Evolutionary conservation across 2,329 filamentous ascomycete species (phyloP), one percentile per base, ranked within the genome.

Genomic region (Pseudonectria foliicola): DNA sequence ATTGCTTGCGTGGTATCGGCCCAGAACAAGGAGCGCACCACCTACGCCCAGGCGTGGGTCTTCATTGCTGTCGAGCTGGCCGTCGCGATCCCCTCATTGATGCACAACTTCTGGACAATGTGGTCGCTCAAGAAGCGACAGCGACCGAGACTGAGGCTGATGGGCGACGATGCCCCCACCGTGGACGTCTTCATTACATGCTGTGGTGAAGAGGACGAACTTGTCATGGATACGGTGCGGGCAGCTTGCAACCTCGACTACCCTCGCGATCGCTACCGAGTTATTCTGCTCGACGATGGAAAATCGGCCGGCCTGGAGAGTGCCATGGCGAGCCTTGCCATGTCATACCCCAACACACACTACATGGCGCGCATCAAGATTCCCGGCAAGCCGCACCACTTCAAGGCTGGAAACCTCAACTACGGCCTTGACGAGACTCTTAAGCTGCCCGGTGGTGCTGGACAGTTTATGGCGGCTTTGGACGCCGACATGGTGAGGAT

Each of bases 321-420:
- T 3, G 57, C 57, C 2, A 49, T 71, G 15, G 47, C 57, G 4
- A 53, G 59, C 23, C 43, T 70, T 14, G 56, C 55, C 29, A 42
- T 54, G 21, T 57, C 55, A 7, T 70, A 64, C 36, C 62, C 63
- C 11, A 74, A 77, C 38, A 51, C 75, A 7, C 65, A 62, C 43
- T 77, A 77, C 54, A 64, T 70, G 49, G 64, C 71, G 2, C 68
- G 72, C 12, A 57, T 62, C 25, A 71, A 71, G 56, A 58, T 61
- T 29, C 64, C 65, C 4, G 67, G 67, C 7, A 57, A 65, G 24
- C 67, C 68, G 2, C 65, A 74, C 45, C 70, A 76, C 50, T 80
- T 75, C 63, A 81, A 81, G 61, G 75, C 77, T 2, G 76, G 77
- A 33, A 81, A 81, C 50, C 60, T 81, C 34, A 80, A 79, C 56